Evolutionary conservation across 495 filamentous ascomycete species (phyloP), one percentile per base, ranked within the genome.

Genomic region (Lophiotrema nucula): DNA sequence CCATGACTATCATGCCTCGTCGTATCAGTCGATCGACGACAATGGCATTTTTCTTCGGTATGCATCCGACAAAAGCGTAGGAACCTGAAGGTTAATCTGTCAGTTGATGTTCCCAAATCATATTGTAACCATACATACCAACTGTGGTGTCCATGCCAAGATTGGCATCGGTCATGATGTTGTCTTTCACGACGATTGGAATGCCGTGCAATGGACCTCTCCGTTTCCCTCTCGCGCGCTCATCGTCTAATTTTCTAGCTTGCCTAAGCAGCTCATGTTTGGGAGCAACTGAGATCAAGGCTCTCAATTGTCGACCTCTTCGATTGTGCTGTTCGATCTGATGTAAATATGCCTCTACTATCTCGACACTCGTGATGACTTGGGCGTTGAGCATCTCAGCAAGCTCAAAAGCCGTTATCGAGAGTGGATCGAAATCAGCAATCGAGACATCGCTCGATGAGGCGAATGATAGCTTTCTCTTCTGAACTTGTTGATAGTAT

Each of bases 321-420:
- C 72, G 61, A 48, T 81, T 74, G 57, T 82, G 72, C 6, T 58
- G 59, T 4, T 75, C 68, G 31, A 84, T 83, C 53, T 81, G 80
- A 0, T 49, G 57, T 11, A 84, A 61, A 60, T 82, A 85, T 43
- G 68, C 65, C 26, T 70, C 62, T 0, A 83, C 69, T 15, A 85
- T 73, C 48, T 76, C 67, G 12, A 73, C 69, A 46, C 73, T 76
- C 2, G 77, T 78, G 22, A 82, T 53, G 18, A 62, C 65, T 3
- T 67, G 67, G 3, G 53, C 53, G 19, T 55, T 54, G 47, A 84
- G 67, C 47, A 74, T 67, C 11, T 64, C 45, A 49, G 76, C 72
- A 33, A 80, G 70, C 23, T 79, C 67, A 22, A 64, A 58, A 35
- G 76, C 77, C 25, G 74, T 79, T 18, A 71, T 67, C 23, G 69